Percentiles rank a stretch among this genome's conserved stretches.
Evolutionary conservation across 1,139 yeast genomes (phyloP).

Genomic region (Geotrichum cucujoidarum): DNA sequence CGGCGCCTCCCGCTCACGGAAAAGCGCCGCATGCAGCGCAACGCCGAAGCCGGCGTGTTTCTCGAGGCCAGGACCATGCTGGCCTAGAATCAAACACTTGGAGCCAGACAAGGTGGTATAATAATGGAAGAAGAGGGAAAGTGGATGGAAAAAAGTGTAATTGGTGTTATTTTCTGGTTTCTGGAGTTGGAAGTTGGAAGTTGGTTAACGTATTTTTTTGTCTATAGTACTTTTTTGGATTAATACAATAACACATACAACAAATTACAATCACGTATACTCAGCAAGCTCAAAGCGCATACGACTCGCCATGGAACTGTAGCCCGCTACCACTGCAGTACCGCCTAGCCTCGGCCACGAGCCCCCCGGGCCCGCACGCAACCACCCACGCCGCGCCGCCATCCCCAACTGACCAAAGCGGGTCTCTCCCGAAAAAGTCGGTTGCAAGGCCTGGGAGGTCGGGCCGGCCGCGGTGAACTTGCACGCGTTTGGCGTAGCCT

Average conservation of each 20-base stretch:
- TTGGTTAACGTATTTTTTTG: too few species aligned
- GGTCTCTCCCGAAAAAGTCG: constrained; percentile 21
- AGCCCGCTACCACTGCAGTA: constrained; percentile 39
- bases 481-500: constrained; percentile 19
- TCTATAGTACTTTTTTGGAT: neutral
- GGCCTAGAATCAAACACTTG: too few species aligned
- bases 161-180: too few species aligned
- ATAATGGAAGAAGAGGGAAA: too few species aligned
- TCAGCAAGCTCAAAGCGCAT: constrained; percentile 25
- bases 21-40: too few species aligned
- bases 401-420: constrained; percentile 23
- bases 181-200: too few species aligned
- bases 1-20: too few species aligned
- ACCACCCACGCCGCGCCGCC: constrained; percentile 48
- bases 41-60: too few species aligned
- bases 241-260: neutral
- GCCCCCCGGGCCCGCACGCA: constrained; percentile 64
- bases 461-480: constrained; percentile 32
- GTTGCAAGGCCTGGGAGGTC: constrained; percentile 22
- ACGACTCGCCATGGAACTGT: constrained; percentile 44
- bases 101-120: too few species aligned
- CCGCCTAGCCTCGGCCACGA: constrained; percentile 48
- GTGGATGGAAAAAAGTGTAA: too few species aligned
- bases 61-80: too few species aligned
- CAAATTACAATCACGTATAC: neutral